Percentiles rank a stretch among this genome's conserved stretches.
Conservation (phyloP, 345 rosid genomes). For the Eucalyptus sp. region DNA sequence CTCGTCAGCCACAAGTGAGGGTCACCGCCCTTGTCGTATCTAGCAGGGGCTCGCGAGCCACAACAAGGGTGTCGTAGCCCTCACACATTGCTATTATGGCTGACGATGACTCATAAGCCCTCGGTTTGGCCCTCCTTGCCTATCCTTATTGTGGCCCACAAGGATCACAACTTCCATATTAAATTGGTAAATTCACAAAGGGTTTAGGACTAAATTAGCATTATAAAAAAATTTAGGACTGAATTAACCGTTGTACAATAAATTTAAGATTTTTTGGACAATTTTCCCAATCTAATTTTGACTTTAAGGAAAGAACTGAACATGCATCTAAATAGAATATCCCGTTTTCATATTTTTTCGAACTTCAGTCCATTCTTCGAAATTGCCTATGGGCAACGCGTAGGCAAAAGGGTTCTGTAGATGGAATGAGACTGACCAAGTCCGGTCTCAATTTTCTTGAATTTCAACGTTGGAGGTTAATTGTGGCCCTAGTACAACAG, state of each 20-base stretch:
- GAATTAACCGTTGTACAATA: rapidly evolving
- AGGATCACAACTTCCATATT: too few species aligned
- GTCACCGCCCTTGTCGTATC: rapidly evolving
- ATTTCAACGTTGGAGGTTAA: neutral
- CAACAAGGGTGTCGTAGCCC: too few species aligned
- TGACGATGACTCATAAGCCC: too few species aligned
- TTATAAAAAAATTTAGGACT: rapidly evolving
- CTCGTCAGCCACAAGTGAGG: too few species aligned
- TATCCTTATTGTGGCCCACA: too few species aligned
- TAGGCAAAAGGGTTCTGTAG: neutral
- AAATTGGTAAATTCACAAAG: too few species aligned
- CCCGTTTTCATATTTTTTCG: rapidly evolving
- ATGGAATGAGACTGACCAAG: neutral
- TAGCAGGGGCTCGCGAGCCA: too few species aligned
- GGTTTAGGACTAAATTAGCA: rapidly evolving
- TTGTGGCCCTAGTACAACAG: neutral
- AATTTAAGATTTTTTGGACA: rapidly evolving
- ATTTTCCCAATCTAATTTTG: neutral
- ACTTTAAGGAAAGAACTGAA: neutral
- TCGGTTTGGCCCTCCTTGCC: too few species aligned
- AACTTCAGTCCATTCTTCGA: neutral
- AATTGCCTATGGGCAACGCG: neutral
- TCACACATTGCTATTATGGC: rapidly evolving
- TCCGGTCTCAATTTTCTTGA: neutral
- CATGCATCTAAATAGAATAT: neutral